A percentile compares a stretch with the other conserved stretches of the same genome.
phyloP scores from a whole-genome alignment of 2,329 filamentous ascomycete genomes.

The Malbranchea cinnamomea region DNA sequence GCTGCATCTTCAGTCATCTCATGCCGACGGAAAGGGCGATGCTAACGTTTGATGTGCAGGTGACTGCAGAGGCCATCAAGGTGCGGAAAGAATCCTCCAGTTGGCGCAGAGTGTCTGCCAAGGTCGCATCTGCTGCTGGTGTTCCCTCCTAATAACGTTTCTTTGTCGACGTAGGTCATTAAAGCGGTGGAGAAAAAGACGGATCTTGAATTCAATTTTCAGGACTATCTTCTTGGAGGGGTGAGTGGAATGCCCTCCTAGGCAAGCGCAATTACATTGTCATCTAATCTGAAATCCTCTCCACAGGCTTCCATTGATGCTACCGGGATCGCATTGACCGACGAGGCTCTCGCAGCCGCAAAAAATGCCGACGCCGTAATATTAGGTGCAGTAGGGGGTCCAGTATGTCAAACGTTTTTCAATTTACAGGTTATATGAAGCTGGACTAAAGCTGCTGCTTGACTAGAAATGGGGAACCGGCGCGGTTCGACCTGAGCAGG shows the following conservation, averaged over 20 bases:
- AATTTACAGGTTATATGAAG: neutral
- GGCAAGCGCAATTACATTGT: neutral
- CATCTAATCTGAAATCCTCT: conserved; percentile 1
- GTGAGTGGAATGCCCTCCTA: conserved; percentile 45
- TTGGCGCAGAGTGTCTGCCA: conserved; percentile 1
- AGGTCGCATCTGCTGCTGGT: neutral
- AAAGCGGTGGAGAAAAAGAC: conserved; percentile 59
- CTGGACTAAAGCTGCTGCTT: too few species aligned
- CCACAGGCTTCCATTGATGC: conserved; percentile 73
- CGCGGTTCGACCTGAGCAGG: conserved; percentile 77
- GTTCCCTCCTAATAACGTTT: neutral
- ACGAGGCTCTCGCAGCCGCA: conserved; percentile 66
- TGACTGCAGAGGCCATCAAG: conserved; percentile 74
- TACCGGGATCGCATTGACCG: conserved; percentile 62
- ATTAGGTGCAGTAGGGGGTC: conserved; percentile 88
- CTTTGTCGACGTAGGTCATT: conserved; percentile 44
- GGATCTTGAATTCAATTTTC: conserved; percentile 69
- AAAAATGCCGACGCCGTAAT: conserved; percentile 80
- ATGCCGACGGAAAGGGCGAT: conserved; percentile 9
- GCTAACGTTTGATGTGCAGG: conserved; percentile 33
- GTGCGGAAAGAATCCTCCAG: conserved; percentile 30
- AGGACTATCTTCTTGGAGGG: conserved; percentile 80
- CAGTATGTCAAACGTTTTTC: conserved; percentile 33
- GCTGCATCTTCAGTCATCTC: conserved; percentile 6
- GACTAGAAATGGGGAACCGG: conserved; percentile 69